Evolutionary conservation across 768 basidiomycete species (phyloP), one percentile per base, ranked within the genome.

Genomic region (Russula sp.): DNA sequence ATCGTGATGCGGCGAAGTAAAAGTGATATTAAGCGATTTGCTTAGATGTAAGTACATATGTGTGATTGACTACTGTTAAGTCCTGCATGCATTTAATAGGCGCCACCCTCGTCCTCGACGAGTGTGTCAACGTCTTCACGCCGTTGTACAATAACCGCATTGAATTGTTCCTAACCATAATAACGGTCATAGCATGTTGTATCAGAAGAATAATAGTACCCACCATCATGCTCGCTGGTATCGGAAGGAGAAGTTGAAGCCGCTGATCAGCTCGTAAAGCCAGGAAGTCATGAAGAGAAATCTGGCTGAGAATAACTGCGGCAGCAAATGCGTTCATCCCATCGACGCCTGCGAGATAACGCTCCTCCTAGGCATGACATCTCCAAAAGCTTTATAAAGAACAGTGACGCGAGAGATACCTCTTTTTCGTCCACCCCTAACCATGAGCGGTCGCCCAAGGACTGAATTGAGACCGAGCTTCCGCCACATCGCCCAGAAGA

Each of bases 321-420:
- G 90, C 84, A 1, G 84, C 84, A 71, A 90, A 89, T 7, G 77
- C 74, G 63, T 92, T 92, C 83, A 92, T 85, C 18, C 87, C 86
- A 6, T 78, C 75, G 10, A 83, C 76, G 1, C 73, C 71, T 0
- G 83, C 80, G 54, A 92, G 75, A 67, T 83, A 79, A 30, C 76
- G 75, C 66, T 91, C 89, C 40, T 84, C 83, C 88, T 90, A 71
- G 55, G 63, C 54, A 63, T 32, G 44, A 65, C 54, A 14, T 62
- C 50, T 46, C 22, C n/a, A 34, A 36, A 44, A 4, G 26, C 24
- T 30, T 22, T 24, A 11, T 18, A 20, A 24, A 42, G 16, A 34
- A 7, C 6, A n/a, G 14, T 13, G 46, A 30, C 26, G 26, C 22
- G 62, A 38, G 40, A 67, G 67, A 56, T 53, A 83, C 85, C 75